Conservation (phyloP, 306 rosid genomes). For the Sesbania bispinosa region DNA sequence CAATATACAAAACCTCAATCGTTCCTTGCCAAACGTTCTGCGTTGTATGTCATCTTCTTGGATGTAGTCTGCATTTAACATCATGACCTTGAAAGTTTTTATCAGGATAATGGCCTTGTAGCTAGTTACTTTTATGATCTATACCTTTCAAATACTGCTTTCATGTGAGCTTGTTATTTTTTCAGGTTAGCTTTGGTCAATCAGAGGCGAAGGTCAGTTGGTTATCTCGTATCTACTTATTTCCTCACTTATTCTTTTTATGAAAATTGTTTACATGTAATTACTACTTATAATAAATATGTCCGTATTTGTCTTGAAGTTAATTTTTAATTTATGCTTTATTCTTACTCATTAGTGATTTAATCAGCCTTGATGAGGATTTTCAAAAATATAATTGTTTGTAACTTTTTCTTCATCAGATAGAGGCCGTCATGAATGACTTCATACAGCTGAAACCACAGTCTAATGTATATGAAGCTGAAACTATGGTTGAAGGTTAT, state of each 20-base stretch:
- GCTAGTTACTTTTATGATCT: neutral
- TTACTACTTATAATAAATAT: neutral
- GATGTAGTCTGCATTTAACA: conserved; percentile 27
- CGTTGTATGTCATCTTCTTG: conserved; percentile 59
- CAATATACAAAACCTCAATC: conserved; percentile 78
- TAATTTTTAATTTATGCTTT: neutral
- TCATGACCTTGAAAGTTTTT: conserved; percentile 20
- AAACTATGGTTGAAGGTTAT: conserved; percentile 98
- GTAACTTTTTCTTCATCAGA: conserved; percentile 51
- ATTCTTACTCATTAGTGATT: neutral
- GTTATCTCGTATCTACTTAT: conserved; percentile 14
- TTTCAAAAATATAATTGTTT: neutral
- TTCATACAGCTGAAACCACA: conserved; percentile 89
- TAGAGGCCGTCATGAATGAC: conserved; percentile 93
- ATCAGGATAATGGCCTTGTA: conserved; percentile 14
- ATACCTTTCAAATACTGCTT: conserved; percentile 14
- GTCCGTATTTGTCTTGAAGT: neutral
- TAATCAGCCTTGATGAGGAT: conserved; percentile 10
- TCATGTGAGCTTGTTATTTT: conserved; percentile 32
- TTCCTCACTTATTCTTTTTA: conserved; percentile 8
- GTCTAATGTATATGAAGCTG: conserved; percentile 76
- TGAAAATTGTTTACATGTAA: neutral
- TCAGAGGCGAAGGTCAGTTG: conserved; percentile 88
- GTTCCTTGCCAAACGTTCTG: conserved; percentile 96
- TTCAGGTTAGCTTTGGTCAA: conserved; percentile 93